A percentile compares a stretch with the other conserved stretches of the same genome.
These are phyloP conservation scores for Boletellus ananiceps DNA, from an alignment of 768 basidiomycete genomes.

Conservation along the genomic window DNA sequence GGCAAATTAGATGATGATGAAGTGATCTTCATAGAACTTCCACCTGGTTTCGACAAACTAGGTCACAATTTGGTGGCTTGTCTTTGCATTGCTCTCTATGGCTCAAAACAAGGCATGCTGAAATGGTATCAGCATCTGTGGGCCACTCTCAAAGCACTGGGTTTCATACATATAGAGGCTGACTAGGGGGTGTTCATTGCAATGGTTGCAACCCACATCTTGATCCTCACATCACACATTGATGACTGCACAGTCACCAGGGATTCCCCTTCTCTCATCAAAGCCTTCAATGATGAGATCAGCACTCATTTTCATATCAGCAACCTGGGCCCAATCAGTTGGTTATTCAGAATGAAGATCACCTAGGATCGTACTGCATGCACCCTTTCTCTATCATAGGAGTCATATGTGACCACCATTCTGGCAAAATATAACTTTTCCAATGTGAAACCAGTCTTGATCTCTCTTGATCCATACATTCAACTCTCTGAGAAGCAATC, in stretches of 20 bases:
- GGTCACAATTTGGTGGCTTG: neutral
- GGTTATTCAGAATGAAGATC: conserved; percentile 3
- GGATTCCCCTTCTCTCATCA: neutral
- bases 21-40: conserved; percentile 7
- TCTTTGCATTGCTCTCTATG: neutral
- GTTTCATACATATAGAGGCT: neutral
- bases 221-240: neutral
- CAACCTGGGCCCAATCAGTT: neutral
- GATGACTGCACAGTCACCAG: neutral
- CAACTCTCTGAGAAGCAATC: neutral
- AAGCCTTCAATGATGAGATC: neutral
- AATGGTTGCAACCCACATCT: neutral
- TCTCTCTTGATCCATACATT: neutral
- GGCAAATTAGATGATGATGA: conserved; percentile 4
- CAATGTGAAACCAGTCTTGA: neutral
- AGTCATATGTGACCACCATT: neutral
- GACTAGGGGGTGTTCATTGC: conserved; percentile 7
- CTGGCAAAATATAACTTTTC: neutral
- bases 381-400: neutral
- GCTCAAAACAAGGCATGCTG: neutral
- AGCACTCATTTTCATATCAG: neutral
- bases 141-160: neutral
- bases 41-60: neutral
- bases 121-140: conserved; percentile 10
- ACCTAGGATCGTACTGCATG: neutral